These are phyloP conservation scores for Colletotrichum melonis DNA, from an alignment of 2,329 filamentous ascomycete genomes.

Conservation along the genomic window DNA sequence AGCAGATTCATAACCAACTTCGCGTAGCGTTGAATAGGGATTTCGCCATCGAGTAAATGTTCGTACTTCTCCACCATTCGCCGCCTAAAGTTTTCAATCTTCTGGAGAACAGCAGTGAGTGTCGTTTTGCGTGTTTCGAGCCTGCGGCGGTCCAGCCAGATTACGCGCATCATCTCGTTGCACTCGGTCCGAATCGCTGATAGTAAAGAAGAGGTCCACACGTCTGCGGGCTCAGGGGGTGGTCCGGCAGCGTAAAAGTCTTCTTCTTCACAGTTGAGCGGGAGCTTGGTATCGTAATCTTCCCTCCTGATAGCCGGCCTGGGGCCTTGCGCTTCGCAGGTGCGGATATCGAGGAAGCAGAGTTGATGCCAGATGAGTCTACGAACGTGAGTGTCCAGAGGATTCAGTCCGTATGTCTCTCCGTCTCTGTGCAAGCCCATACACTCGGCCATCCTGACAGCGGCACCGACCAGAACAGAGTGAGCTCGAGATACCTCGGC, in stretches of 20 bases:
- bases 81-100: slow-evolving; percentile 75
- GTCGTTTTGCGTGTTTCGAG: slow-evolving; percentile 71
- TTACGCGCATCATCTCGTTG: slow-evolving; percentile 76
- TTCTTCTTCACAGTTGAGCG: slow-evolving; percentile 76
- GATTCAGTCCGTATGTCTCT: slow-evolving; percentile 71
- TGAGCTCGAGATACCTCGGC: slow-evolving; percentile 79
- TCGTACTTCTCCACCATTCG: slow-evolving; percentile 75
- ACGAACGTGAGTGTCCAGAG: slow-evolving; percentile 77
- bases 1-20: slow-evolving; percentile 74
- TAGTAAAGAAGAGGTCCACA: slow-evolving; percentile 77
- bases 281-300: slow-evolving; percentile 80
- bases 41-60: slow-evolving; percentile 67
- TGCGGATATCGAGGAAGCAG: slow-evolving; percentile 80
- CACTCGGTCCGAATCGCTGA: slow-evolving; percentile 77
- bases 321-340: slow-evolving; percentile 80
- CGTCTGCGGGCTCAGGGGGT: slow-evolving; percentile 57
- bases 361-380: slow-evolving; percentile 82
- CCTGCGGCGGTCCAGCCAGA: slow-evolving; percentile 76
- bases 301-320: slow-evolving; percentile 77
- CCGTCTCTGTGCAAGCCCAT: slow-evolving; percentile 82
- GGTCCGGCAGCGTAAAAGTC: slow-evolving; percentile 62
- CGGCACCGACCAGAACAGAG: slow-evolving; percentile 77
- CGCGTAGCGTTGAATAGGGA: slow-evolving; percentile 72
- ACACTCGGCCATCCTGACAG: slow-evolving; percentile 79
- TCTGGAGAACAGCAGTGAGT: slow-evolving; percentile 72